Percentiles rank a stretch among this genome's conserved stretches.
These are phyloP conservation scores for Piromyces finnis DNA, from an alignment of 192 early-diverging fungal genomes.

Conservation along the genomic window DNA sequence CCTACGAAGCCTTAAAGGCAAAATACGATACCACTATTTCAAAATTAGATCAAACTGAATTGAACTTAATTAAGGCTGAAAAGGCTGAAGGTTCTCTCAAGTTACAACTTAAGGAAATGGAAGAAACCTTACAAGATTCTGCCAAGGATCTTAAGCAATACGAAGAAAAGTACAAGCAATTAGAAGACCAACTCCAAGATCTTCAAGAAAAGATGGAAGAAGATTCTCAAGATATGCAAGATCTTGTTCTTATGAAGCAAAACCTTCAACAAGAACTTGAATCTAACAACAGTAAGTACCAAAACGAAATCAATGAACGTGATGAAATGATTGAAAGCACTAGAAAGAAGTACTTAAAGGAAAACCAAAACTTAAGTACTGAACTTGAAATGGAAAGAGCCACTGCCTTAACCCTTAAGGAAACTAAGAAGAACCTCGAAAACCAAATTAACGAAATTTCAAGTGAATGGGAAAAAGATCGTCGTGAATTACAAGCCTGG, in stretches of 20 bases:
- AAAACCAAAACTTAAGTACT: slow-evolving; percentile 55
- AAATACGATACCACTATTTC: slow-evolving; percentile 27
- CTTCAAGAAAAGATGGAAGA: slow-evolving; percentile 63
- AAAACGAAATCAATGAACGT: slow-evolving; percentile 56
- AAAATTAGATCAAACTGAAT: slow-evolving; percentile 45
- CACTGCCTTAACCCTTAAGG: slow-evolving; percentile 38
- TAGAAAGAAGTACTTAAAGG: slow-evolving; percentile 67
- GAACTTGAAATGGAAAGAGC: slow-evolving; percentile 62
- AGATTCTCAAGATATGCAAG: slow-evolving; percentile 42
- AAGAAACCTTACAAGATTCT: slow-evolving; percentile 41
- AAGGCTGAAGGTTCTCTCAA: slow-evolving; percentile 47
- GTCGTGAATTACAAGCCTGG: slow-evolving; percentile 40
- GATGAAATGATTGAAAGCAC: slow-evolving; percentile 50
- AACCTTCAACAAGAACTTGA: slow-evolving; percentile 61
- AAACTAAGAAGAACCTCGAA: slow-evolving; percentile 49
- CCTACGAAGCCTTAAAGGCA: slow-evolving; percentile 26
- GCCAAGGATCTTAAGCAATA: slow-evolving; percentile 33
- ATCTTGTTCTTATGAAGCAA: slow-evolving; percentile 47
- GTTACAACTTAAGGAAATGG: slow-evolving; percentile 48
- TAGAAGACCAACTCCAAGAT: slow-evolving; percentile 53
- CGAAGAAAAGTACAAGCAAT: slow-evolving; percentile 39
- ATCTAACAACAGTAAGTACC: slow-evolving; percentile 46
- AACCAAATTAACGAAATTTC: slow-evolving; percentile 37
- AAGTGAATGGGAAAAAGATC: slow-evolving; percentile 46
- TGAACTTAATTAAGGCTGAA: slow-evolving; percentile 53